A percentile compares a stretch with the other conserved stretches of the same genome.
phyloP scores from a whole-genome alignment of 1,284 basidiomycete species.

The Schizopora paradoxa region DNA sequence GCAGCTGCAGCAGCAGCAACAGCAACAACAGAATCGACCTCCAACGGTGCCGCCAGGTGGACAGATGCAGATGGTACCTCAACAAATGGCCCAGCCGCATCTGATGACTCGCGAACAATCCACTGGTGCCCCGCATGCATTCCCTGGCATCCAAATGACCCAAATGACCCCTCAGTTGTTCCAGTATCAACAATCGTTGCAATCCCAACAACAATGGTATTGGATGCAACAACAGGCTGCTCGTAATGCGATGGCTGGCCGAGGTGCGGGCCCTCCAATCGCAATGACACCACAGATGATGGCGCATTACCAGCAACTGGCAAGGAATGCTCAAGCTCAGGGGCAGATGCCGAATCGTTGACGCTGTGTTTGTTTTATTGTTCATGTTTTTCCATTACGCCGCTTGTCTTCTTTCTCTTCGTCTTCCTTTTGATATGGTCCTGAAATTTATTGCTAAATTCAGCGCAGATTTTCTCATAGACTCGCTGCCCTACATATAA shows the following conservation, averaged over 20 bases:
- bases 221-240: not conserved
- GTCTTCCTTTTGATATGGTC: too few species aligned
- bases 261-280: not conserved
- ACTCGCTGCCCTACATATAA: too few species aligned
- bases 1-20: conserved; percentile 8
- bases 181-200: conserved; percentile 3
- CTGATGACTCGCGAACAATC: conserved; percentile 26
- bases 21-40: conserved; percentile 12
- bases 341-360: conserved; percentile 16
- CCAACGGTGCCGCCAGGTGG: conserved; percentile 16
- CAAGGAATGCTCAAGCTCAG: conserved; percentile 8
- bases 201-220: conserved; percentile 1
- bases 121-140: conserved; percentile 17
- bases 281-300: conserved; percentile 4
- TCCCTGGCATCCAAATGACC: conserved; percentile 1
- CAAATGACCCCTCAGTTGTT: conserved; percentile 3
- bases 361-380: too few species aligned
- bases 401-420: too few species aligned
- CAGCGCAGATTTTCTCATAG: too few species aligned
- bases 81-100: conserved; percentile 18
- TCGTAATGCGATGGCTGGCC: not conserved
- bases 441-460: too few species aligned
- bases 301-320: conserved; percentile 8
- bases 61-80: conserved; percentile 7
- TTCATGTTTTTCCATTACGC: too few species aligned